phyloP scores from a whole-genome alignment of 371 early-diverging fungal genomes.

The Apophysomyces variabilis region DNA sequence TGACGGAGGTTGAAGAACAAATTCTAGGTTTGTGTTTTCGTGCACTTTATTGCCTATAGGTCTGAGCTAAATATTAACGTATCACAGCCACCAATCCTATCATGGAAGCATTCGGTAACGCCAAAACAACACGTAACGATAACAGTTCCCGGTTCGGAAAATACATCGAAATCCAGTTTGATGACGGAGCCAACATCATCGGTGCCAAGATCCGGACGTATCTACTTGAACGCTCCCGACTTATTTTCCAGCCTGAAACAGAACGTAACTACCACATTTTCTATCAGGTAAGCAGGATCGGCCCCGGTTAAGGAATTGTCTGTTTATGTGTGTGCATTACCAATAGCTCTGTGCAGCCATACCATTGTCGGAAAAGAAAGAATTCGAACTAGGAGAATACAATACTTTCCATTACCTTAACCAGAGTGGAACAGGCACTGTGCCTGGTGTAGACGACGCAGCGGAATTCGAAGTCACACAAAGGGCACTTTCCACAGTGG shows the following conservation, averaged over 20 bases:
- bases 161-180: conserved; percentile 94
- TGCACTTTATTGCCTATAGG: conserved; percentile 7
- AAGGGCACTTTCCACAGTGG: conserved; percentile 84
- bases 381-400: conserved; percentile 75
- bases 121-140: conserved; percentile 99
- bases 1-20: conserved; percentile 79
- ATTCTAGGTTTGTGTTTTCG: conserved; percentile 48
- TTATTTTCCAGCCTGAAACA: conserved; percentile 89
- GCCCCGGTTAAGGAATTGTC: background rate
- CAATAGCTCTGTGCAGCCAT: conserved; percentile 85
- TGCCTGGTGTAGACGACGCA: conserved; percentile 89
- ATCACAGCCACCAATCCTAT: conserved; percentile 93
- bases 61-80: conserved; percentile 1
- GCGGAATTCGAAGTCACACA: conserved; percentile 90
- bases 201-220: conserved; percentile 98
- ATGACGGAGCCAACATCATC: conserved; percentile 80
- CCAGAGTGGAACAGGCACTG: conserved; percentile 80
- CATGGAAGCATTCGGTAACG: conserved; percentile 99
- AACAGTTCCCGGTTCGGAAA: conserved; percentile 99
- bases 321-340: background rate
- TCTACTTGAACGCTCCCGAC: conserved; percentile 96
- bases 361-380: conserved; percentile 81
- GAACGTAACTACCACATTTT: conserved; percentile 99
- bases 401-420: conserved; percentile 82
- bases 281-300: conserved; percentile 70